Conservation (phyloP, 139 green algal genomes). For the Coelastrella sp. region DNA sequence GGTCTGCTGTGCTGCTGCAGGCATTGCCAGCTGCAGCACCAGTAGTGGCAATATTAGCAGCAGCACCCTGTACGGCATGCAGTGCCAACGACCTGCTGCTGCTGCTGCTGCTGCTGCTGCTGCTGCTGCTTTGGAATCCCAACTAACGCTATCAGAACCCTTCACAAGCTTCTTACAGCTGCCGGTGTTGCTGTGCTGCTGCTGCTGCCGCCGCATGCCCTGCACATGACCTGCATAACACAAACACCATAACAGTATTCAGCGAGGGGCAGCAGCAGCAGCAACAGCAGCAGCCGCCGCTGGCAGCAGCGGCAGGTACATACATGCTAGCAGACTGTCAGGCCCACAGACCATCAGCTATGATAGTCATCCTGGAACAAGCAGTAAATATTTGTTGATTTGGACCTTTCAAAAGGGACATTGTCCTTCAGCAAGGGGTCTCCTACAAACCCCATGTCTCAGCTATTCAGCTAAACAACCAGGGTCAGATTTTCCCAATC, state of each 20-base stretch:
- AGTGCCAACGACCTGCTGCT: not conserved
- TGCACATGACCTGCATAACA: not conserved
- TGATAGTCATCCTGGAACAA: no score
- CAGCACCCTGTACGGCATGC: not conserved
- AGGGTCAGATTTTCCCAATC: not conserved
- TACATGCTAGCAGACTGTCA: no score
- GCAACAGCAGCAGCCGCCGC: conserved; percentile 20
- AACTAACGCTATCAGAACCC: no score
- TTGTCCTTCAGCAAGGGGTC: not conserved
- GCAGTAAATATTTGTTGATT: no score
- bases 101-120: not conserved
- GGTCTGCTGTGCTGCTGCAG: conserved; percentile 15
- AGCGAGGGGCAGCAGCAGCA: conserved; percentile 6
- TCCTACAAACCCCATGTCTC: no score
- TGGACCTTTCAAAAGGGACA: not conserved
- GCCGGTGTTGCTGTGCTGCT: not conserved
- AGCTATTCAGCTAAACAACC: not conserved
- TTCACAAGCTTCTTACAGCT: no score
- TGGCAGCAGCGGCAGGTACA: conserved; percentile 22
- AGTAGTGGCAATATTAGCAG: not conserved
- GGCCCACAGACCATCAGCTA: no score
- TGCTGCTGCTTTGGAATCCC: no score
- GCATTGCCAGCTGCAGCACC: not conserved
- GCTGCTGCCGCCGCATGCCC: no score
- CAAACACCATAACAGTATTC: not conserved